Percentiles rank a stretch among this genome's conserved stretches.
These are phyloP conservation scores for Cladorrhinum sp. DNA, from an alignment of 2,329 filamentous ascomycete genomes.

Conservation along the genomic window DNA sequence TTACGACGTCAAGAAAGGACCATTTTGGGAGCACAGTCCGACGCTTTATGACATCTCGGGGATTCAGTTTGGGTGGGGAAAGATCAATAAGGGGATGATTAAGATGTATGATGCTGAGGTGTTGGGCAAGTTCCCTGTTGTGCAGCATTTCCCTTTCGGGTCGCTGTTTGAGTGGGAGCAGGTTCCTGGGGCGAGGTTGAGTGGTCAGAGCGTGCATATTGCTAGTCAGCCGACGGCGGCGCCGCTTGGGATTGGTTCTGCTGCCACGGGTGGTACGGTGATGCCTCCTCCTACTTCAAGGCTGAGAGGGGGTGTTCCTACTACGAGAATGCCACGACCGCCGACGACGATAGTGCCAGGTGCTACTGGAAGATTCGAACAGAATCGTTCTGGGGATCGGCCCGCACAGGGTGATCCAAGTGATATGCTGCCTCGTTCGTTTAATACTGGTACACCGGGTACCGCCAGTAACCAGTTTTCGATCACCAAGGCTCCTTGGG, in stretches of 20 bases:
- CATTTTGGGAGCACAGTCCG: conserved; percentile 96
- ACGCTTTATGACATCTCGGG: conserved; percentile 94
- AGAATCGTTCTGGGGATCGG: too few species aligned
- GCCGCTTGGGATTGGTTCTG: too few species aligned
- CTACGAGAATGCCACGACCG: neutral
- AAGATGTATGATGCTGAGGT: conserved; percentile 99
- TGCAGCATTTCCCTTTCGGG: conserved; percentile 91
- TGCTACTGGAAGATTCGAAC: too few species aligned
- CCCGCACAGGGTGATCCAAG: too few species aligned
- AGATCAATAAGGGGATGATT: conserved; percentile 98
- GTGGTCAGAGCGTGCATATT: conserved; percentile 54
- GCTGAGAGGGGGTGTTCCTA: neutral
- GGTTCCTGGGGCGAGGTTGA: conserved; percentile 57
- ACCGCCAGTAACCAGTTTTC: conserved; percentile 39
- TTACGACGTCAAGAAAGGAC: conserved; percentile 91
- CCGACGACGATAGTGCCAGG: neutral
- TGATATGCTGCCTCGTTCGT: neutral
- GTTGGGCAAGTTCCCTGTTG: conserved; percentile 91
- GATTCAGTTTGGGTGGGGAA: conserved; percentile 90
- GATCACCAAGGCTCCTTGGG: conserved; percentile 48
- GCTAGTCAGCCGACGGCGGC: conserved; percentile 46
- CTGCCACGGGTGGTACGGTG: neutral
- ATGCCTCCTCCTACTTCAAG: neutral
- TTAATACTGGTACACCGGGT: conserved; percentile 27
- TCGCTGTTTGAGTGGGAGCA: conserved; percentile 74